Base-by-base conservation (phyloP, 2,329 filamentous ascomycete species). In the Nigrospora osmanthi region DNA sequence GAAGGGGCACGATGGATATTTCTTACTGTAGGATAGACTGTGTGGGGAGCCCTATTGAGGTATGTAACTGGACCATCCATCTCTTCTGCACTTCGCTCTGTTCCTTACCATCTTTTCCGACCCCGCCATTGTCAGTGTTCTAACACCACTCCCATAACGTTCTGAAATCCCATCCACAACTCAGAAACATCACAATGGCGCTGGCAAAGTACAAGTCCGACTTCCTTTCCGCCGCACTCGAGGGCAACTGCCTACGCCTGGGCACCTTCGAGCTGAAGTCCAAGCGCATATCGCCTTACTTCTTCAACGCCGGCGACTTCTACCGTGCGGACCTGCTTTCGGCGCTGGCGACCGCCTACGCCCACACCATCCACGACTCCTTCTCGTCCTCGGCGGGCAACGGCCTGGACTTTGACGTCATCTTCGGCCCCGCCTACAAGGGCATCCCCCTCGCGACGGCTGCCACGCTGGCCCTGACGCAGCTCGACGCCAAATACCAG, bases 371-470 rank as follows among this genome's bases (percentile, higher is more conserved):
- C 56, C 68, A 73, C 51, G 64, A 74, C 40, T 69, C 72, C 16
- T 43, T 46, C 28, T 30, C 40, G 19, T 41, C 45, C 17, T 28
- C 40, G 13, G 31, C 44, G 14, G 11, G 17, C 54, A 55, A 60
- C 32, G 63, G 66, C 32, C 44, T 55, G 19, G 56, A 55, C 14
- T 84, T 94, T 64, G 91, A 97, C 63, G 78, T 97, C 56, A 75
- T 97, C 59, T 97, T 97, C 66, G 90, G 80, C 14, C 91, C 93
- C 3, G 91, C 93, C 11, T 98, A 97, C 76, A 98, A 97, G 72
- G 93, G 93, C 38, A 95, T 97, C 52, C 89, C 90, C 1, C 79
- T 97, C n/a, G 86, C 87, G 38, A 83, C 85, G 14, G 78, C 87
- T 3, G 84, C 89, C 14, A 76, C 84, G 34, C 79, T 87, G 61